phyloP scores from a whole-genome alignment of 2,329 filamentous ascomycete genomes.

The Diaporthe nobilis region DNA sequence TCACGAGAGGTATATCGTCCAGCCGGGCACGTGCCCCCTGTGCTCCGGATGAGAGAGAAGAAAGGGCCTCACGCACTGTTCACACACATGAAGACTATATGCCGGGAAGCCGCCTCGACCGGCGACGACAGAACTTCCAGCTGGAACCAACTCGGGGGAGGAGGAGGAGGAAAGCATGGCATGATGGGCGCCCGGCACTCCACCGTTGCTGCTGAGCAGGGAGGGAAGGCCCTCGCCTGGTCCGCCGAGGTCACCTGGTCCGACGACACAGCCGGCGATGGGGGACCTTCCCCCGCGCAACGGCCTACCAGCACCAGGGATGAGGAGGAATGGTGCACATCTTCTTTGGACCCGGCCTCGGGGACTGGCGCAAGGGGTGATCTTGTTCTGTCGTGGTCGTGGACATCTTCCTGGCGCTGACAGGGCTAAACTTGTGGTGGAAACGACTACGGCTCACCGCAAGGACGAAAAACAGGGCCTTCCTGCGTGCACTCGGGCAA shows the following conservation, averaged over 20 bases:
- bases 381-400: neutral
- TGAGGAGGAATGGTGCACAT: neutral
- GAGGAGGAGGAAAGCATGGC: neutral
- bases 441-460: neutral
- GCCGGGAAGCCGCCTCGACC: neutral
- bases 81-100: neutral
- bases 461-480: neutral
- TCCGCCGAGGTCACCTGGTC: slow-evolving; percentile 10
- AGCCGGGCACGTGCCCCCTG: slow-evolving; percentile 73
- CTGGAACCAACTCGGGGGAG: neutral
- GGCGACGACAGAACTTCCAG: neutral
- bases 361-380: neutral
- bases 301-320: neutral
- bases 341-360: neutral
- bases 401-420: slow-evolving; percentile 19
- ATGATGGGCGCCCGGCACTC: neutral
- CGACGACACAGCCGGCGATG: neutral
- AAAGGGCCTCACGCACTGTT: neutral
- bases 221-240: neutral
- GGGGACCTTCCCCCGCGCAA: neutral
- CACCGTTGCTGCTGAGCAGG: neutral
- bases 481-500: neutral
- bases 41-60: slow-evolving; percentile 51
- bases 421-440: too few species aligned
- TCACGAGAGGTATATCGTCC: slow-evolving; percentile 81